Evolutionary conservation across 164 flowering plant species (phyloP).

Genomic region (Berberis thunbergii): DNA sequence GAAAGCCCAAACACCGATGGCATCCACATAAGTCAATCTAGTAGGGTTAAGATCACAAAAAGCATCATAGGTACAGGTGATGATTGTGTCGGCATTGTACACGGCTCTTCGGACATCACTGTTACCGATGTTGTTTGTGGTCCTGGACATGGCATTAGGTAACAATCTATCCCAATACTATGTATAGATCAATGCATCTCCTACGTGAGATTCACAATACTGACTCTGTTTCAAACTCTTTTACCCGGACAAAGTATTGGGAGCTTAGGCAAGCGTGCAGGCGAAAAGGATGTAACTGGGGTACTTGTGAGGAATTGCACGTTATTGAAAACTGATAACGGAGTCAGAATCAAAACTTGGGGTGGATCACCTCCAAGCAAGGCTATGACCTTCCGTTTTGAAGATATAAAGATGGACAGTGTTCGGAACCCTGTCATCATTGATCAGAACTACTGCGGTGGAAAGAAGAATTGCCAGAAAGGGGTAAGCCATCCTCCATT

Average conservation of each 20-base stretch:
- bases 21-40: conserved; percentile 2
- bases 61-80: conserved; percentile 5
- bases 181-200: neutral
- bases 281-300: conserved; percentile 35
- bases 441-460: conserved; percentile 16
- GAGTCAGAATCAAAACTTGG: too few relatives aligned
- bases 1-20: conserved; percentile 10
- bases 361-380: too few relatives aligned
- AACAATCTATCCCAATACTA: neutral
- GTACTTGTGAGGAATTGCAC: conserved; percentile 28
- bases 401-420: conserved; percentile 27
- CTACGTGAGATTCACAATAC: neutral
- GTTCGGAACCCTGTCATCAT: conserved; percentile 41
- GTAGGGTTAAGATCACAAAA: neutral
- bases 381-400: conserved; percentile 15
- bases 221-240: neutral
- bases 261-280: conserved; percentile 3
- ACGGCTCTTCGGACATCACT: neutral
- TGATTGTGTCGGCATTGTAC: conserved; percentile 1
- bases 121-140: conserved; percentile 2
- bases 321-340: too few relatives aligned
- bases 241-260: conserved; percentile 16
- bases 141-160: conserved; percentile 11
- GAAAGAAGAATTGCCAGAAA: neutral
- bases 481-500: neutral